Conservation (phyloP, 257 asterid species). For the Solanum etuberosum region DNA sequence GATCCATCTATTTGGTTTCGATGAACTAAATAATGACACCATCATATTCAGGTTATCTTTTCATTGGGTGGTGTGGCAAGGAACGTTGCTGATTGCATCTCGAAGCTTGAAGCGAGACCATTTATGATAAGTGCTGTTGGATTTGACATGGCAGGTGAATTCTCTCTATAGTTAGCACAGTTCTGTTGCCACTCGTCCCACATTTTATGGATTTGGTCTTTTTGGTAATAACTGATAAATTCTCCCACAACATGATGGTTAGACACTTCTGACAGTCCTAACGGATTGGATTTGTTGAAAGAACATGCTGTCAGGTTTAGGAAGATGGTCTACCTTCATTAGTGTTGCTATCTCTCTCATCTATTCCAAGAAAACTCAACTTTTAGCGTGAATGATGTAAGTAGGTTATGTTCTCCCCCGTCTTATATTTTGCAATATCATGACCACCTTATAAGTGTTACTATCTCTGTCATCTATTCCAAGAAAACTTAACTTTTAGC, state of each 20-base stretch:
- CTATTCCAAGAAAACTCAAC: neutral
- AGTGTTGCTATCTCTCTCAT: neutral
- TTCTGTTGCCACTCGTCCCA: neutral
- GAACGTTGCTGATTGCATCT: conserved; percentile 91
- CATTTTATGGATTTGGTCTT: neutral
- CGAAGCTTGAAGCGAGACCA: conserved; percentile 84
- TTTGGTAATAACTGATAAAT: neutral
- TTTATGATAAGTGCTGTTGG: conserved; percentile 85
- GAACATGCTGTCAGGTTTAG: neutral
- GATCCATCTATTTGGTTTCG: neutral
- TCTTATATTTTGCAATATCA: neutral
- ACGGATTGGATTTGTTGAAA: neutral
- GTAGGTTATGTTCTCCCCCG: neutral
- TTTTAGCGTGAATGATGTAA: neutral
- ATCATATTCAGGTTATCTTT: conserved; percentile 43
- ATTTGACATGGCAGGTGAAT: conserved; percentile 75
- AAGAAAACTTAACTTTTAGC: neutral
- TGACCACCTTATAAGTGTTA: neutral
- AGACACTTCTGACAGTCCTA: neutral
- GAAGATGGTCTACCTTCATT: neutral
- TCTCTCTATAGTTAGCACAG: neutral
- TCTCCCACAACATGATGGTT: neutral
- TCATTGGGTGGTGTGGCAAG: conserved; percentile 89
- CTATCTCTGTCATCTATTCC: neutral
- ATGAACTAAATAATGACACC: neutral